Evolutionary conservation across 768 basidiomycete genomes (phyloP).

Genomic region (Leccinum sublutescens): DNA sequence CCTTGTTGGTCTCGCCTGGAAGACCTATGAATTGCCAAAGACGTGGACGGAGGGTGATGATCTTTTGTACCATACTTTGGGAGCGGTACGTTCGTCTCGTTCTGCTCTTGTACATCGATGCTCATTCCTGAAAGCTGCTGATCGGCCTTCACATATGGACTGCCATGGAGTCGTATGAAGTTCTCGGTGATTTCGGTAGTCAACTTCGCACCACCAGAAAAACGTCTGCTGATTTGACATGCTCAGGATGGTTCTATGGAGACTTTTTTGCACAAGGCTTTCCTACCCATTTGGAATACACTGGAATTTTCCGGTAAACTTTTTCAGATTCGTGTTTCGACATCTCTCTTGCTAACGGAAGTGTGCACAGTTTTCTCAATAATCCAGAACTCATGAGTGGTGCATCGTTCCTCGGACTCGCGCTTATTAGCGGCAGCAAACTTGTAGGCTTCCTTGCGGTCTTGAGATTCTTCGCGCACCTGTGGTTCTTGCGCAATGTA

Average conservation of each 20-base stretch:
- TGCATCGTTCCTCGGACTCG: slow-evolving; percentile 91
- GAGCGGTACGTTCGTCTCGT: slow-evolving; percentile 55
- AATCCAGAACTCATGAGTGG: slow-evolving; percentile 97
- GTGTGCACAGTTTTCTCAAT: slow-evolving; percentile 68
- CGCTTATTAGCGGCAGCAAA: slow-evolving; percentile 88
- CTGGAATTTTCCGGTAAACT: slow-evolving; percentile 88
- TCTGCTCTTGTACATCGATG: neutral
- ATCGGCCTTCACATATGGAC: slow-evolving; percentile 92
- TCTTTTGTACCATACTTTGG: slow-evolving; percentile 84
- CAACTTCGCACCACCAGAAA: neutral
- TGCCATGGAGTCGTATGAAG: slow-evolving; percentile 85
- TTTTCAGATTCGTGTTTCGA: neutral
- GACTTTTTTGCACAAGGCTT: slow-evolving; percentile 97
- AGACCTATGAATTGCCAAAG: slow-evolving; percentile 77
- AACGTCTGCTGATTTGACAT: neutral
- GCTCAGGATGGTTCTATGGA: slow-evolving; percentile 93
- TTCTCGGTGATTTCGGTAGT: slow-evolving; percentile 88
- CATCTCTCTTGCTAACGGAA: neutral
- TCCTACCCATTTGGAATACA: slow-evolving; percentile 87
- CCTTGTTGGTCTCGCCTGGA: slow-evolving; percentile 82
- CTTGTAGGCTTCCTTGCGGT: slow-evolving; percentile 86
- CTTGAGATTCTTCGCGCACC: slow-evolving; percentile 81
- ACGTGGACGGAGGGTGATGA: slow-evolving; percentile 89
- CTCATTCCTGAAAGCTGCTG: slow-evolving; percentile 54
- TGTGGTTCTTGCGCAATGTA: slow-evolving; percentile 93